phyloP scores from a whole-genome alignment of 345 rosid species.

The Arabidopsis suecica region DNA sequence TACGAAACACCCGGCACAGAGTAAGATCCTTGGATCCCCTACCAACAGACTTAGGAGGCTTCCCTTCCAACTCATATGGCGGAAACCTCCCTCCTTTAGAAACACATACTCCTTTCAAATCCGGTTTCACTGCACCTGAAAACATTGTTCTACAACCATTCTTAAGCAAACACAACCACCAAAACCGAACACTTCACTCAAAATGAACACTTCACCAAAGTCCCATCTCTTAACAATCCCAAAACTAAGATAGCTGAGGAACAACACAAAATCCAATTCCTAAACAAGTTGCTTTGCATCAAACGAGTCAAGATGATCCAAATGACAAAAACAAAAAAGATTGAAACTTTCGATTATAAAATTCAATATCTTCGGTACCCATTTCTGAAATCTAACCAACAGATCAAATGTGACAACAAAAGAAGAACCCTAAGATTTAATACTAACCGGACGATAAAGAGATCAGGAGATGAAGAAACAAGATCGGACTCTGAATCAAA shows the following conservation, averaged over 20 bases:
- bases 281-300: neutral
- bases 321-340: neutral
- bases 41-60: constrained; percentile 69
- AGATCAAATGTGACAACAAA: constrained; percentile 22
- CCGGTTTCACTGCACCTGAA: constrained; percentile 52
- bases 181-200: neutral
- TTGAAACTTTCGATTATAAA: constrained; percentile 8
- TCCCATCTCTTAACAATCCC: constrained; percentile 1
- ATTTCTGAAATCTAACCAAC: constrained; percentile 19
- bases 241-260: constrained; percentile 4
- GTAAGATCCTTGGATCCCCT: constrained; percentile 81
- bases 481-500: constrained; percentile 43
- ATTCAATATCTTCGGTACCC: constrained; percentile 2
- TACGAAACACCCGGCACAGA: constrained; percentile 82
- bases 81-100: constrained; percentile 92
- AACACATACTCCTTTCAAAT: constrained; percentile 56
- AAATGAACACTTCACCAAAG: neutral
- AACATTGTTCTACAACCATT: constrained; percentile 28
- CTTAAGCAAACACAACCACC: neutral
- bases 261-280: constrained; percentile 12
- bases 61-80: constrained; percentile 74
- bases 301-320: constrained; percentile 20
- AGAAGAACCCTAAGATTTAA: constrained; percentile 25
- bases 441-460: constrained; percentile 43
- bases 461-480: constrained; percentile 45